These are phyloP conservation scores for Fusarium acutatum DNA, from an alignment of 2,329 filamentous ascomycete species.

Conservation along the genomic window DNA sequence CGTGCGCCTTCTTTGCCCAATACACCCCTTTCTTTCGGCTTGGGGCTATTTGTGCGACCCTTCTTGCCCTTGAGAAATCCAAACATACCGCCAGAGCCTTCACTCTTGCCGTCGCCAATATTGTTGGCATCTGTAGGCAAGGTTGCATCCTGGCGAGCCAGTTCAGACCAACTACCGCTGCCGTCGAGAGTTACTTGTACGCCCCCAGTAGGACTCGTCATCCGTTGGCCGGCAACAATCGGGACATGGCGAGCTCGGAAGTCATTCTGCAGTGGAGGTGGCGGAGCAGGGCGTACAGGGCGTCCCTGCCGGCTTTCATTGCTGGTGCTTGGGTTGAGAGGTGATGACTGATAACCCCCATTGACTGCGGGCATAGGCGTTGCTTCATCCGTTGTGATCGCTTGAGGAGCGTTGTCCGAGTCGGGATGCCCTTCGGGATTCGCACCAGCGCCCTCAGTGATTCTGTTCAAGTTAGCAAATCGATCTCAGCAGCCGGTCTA, in stretches of 20 bases:
- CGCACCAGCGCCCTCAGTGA: conserved; percentile 46
- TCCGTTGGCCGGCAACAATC: conserved; percentile 70
- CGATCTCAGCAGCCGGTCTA: too few species aligned
- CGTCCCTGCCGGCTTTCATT: conserved; percentile 40
- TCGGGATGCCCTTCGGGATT: conserved; percentile 20
- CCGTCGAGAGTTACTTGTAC: conserved; percentile 92
- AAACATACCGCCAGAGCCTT: conserved; percentile 81
- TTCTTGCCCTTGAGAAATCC: conserved; percentile 91
- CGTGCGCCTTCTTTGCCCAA: conserved; percentile 94
- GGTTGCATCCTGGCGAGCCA: conserved; percentile 84
- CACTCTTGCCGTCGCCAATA: conserved; percentile 59
- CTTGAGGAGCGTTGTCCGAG: conserved; percentile 49
- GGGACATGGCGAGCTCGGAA: conserved; percentile 58
- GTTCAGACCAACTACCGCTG: conserved; percentile 88
- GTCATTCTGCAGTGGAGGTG: conserved; percentile 58
- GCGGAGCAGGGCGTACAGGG: conserved; percentile 45
- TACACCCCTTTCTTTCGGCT: conserved; percentile 92
- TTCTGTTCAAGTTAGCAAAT: conserved; percentile 45
- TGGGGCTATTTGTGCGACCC: conserved; percentile 89
- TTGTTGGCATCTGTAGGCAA: conserved; percentile 72
- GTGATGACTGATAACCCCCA: conserved; percentile 37
- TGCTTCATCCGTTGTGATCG: conserved; percentile 62
- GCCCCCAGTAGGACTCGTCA: conserved; percentile 81
- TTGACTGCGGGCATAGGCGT: conserved; percentile 50
- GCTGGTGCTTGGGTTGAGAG: conserved; percentile 38